Conservation (phyloP, 2,329 filamentous ascomycete species). For the Cadophora malorum region DNA sequence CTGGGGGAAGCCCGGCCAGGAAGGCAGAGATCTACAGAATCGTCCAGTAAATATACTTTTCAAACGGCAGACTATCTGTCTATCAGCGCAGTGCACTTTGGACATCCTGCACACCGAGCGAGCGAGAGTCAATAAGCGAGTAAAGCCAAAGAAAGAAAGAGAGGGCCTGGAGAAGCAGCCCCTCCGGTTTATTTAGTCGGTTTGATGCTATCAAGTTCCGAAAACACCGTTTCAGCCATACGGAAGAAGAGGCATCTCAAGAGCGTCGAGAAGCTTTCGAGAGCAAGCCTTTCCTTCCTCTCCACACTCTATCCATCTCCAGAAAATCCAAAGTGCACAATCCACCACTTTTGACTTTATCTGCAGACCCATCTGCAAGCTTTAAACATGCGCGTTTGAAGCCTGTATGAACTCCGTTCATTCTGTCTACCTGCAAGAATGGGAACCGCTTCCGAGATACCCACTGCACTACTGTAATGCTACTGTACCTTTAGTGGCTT, state of each 20-base stretch:
- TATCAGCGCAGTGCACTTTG: conserved; percentile 8
- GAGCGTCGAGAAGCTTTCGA: not conserved
- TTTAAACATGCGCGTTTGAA: not conserved
- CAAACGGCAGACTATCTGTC: conserved; percentile 6
- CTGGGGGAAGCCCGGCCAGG: not conserved
- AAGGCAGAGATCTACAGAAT: not conserved
- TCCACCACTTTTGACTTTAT: not conserved
- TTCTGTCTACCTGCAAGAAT: not conserved
- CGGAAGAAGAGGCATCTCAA: not conserved
- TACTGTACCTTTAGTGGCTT: not conserved
- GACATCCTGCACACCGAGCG: conserved; percentile 6
- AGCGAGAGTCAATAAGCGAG: not conserved
- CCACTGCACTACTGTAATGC: not conserved
- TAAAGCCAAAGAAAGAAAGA: not conserved
- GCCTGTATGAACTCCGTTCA: not conserved
- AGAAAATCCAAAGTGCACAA: conserved; percentile 11
- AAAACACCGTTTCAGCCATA: not conserved
- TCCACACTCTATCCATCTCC: not conserved
- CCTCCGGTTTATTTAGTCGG: not conserved
- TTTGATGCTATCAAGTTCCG: not conserved
- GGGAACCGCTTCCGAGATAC: not conserved
- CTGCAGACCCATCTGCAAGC: not conserved
- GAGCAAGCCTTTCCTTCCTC: not conserved
- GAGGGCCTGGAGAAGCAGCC: not conserved
- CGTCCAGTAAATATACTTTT: conserved; percentile 4